Conservation (phyloP, 2,329 filamentous ascomycete species). For the Coleophoma crateriformis region DNA sequence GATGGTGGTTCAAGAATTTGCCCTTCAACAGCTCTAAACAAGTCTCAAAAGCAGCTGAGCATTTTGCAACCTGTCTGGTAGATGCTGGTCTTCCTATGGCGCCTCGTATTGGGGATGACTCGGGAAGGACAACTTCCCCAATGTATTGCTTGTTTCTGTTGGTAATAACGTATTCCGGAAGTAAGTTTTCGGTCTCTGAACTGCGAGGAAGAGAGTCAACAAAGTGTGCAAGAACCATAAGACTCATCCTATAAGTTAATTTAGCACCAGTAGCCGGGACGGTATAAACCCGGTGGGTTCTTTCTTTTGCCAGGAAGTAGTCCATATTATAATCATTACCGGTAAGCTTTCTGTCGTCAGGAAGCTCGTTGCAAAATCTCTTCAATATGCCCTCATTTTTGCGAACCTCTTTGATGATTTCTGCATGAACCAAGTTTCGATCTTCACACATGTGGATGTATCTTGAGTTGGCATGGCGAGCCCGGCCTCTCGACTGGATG, state of each 20-base stretch:
- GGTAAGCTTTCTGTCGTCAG: constrained; percentile 65
- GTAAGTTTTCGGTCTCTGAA: constrained; percentile 24
- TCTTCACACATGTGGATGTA: constrained; percentile 81
- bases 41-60: constrained; percentile 80
- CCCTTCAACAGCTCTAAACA: constrained; percentile 65
- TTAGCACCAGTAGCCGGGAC: constrained; percentile 67
- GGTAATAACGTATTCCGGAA: constrained; percentile 57
- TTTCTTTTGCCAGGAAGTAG: constrained; percentile 45
- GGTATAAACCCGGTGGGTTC: constrained; percentile 36
- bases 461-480: constrained; percentile 69
- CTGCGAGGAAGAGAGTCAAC: constrained; percentile 58
- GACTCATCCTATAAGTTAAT: constrained; percentile 70
- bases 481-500: constrained; percentile 85
- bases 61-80: constrained; percentile 76
- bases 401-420: constrained; percentile 52
- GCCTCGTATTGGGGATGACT: constrained; percentile 64
- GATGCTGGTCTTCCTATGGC: constrained; percentile 56
- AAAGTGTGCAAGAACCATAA: constrained; percentile 68
- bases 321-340: constrained; percentile 54
- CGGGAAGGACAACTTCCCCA: constrained; percentile 76
- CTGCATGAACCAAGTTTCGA: constrained; percentile 56
- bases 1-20: constrained; percentile 64
- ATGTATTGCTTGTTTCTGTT: constrained; percentile 53
- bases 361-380: constrained; percentile 70
- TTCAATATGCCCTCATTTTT: constrained; percentile 60